Percentiles rank a stretch among this genome's conserved stretches.
Conservation (phyloP, 2,329 filamentous ascomycete genomes). For the Nothophoma quercina region DNA sequence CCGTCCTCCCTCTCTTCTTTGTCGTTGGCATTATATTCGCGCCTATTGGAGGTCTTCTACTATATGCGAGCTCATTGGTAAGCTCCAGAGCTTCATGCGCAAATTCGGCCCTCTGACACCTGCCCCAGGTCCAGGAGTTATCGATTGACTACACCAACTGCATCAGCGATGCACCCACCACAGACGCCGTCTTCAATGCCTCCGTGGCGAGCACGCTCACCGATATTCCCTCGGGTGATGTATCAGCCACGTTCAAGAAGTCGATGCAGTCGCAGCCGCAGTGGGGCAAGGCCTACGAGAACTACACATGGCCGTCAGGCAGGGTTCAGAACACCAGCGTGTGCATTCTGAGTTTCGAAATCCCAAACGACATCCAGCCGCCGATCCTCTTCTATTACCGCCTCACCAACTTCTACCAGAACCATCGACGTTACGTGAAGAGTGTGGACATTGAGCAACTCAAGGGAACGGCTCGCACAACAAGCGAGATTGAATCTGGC, state of each 20-base stretch:
- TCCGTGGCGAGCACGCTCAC: slow-evolving; percentile 44
- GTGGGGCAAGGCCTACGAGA: slow-evolving; percentile 46
- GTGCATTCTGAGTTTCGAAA: slow-evolving; percentile 79
- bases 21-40: slow-evolving; percentile 90
- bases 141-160: slow-evolving; percentile 90
- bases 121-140: slow-evolving; percentile 81
- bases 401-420: slow-evolving; percentile 98
- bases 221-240: slow-evolving; percentile 64
- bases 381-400: slow-evolving; percentile 95
- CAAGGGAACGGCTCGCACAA: slow-evolving; percentile 71
- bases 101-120: slow-evolving; percentile 20
- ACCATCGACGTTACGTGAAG: slow-evolving; percentile 94
- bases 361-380: slow-evolving; percentile 79
- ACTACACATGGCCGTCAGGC: slow-evolving; percentile 45
- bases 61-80: slow-evolving; percentile 85
- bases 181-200: slow-evolving; percentile 25
- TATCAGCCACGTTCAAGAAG: slow-evolving; percentile 76
- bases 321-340: slow-evolving; percentile 50
- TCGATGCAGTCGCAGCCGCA: slow-evolving; percentile 43
- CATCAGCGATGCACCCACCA: slow-evolving; percentile 60
- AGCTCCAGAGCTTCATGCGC: slow-evolving; percentile 33
- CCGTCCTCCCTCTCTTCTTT: slow-evolving; percentile 90
- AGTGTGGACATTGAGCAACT: slow-evolving; percentile 86
- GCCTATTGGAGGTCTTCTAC: slow-evolving; percentile 84
- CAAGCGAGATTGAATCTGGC: slow-evolving; percentile 68